Percentiles rank a stretch among this genome's conserved stretches.
Evolutionary conservation across 257 asterid species (phyloP).

Genomic region (Penstemon barbatus): DNA sequence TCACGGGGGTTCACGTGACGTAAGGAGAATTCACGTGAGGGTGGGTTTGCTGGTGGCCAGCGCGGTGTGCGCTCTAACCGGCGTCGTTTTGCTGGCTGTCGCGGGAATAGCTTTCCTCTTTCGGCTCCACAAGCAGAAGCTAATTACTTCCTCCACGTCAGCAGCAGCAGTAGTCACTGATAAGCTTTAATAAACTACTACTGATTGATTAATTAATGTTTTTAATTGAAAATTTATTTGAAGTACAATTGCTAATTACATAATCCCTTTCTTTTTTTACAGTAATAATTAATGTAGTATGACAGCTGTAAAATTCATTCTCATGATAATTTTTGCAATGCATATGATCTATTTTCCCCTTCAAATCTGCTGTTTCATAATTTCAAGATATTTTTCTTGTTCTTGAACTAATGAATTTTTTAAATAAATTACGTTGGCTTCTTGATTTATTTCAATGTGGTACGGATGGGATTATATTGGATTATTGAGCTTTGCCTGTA

Average conservation of each 20-base stretch:
- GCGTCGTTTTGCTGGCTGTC: conserved; percentile 58
- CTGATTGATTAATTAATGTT: conserved; percentile 5
- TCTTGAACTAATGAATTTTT: background rate
- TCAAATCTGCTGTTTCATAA: background rate
- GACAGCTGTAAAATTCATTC: conserved; percentile 9
- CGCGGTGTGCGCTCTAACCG: conserved; percentile 62
- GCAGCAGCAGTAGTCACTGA: conserved; percentile 24
- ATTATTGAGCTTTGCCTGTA: background rate
- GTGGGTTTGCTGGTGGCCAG: conserved; percentile 51
- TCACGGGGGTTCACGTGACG: conserved; percentile 36
- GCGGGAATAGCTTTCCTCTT: conserved; percentile 49
- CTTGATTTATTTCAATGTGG: no score
- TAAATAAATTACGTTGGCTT: no score
- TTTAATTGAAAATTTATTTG: conserved; percentile 3
- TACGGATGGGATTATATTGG: background rate
- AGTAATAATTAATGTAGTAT: background rate
- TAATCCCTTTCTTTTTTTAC: conserved; percentile 5
- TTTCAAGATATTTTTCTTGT: background rate
- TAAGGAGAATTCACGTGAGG: conserved; percentile 42
- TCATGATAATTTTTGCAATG: background rate
- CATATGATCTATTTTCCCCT: background rate
- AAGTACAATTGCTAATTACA: background rate
- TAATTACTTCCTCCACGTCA: conserved; percentile 23
- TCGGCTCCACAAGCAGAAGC: conserved; percentile 40
- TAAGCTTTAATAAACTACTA: conserved; percentile 1